phyloP scores from a whole-genome alignment of 176 grass and related monocot genomes.

The Echinochloa phyllopogon region DNA sequence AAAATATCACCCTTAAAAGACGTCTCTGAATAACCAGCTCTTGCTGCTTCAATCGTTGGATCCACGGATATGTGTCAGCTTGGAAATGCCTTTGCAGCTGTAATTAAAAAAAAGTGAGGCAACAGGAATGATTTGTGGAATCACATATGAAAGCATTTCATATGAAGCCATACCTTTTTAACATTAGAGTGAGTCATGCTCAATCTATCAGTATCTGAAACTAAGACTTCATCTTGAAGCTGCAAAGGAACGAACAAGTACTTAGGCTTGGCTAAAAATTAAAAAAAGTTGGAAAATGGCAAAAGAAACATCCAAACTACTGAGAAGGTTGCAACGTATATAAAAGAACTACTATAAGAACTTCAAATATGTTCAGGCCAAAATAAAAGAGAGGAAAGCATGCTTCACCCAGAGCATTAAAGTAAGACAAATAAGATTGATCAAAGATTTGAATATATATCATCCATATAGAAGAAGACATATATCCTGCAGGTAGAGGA shows the following conservation, averaged over 20 bases:
- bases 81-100: slow-evolving; percentile 95
- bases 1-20: slow-evolving; percentile 76
- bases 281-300: background rate
- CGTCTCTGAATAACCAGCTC: slow-evolving; percentile 83
- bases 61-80: slow-evolving; percentile 78
- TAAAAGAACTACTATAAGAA: background rate
- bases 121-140: slow-evolving; percentile 11
- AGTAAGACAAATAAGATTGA: background rate
- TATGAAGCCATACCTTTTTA: slow-evolving; percentile 64
- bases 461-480: background rate
- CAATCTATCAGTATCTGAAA: slow-evolving; percentile 85
- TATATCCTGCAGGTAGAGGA: background rate
- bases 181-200: slow-evolving; percentile 87
- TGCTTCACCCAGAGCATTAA: background rate
- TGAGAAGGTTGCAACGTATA: background rate
- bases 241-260: slow-evolving; percentile 38
- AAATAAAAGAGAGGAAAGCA: background rate
- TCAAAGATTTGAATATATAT: background rate
- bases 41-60: slow-evolving; percentile 92
- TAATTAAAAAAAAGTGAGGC: slow-evolving; percentile 26
- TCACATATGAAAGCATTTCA: background rate
- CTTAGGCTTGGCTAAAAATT: background rate
- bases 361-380: background rate
- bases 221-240: slow-evolving; percentile 98
- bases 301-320: background rate